Conservation (phyloP, 352 stramenopile species). For the Globisporangium takayamanum region DNA sequence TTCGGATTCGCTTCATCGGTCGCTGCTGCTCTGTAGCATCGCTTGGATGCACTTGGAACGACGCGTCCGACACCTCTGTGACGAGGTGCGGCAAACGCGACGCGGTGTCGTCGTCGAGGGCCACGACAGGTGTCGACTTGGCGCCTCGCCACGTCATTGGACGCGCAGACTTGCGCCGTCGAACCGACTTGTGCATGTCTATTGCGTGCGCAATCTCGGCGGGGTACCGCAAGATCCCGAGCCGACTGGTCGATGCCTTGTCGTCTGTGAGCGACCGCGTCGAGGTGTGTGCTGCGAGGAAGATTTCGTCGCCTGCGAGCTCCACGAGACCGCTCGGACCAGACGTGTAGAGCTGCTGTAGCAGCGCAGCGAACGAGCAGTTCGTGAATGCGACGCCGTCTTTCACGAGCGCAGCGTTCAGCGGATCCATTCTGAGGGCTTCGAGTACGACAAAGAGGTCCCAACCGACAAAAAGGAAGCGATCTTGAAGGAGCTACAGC, state of each 20-base stretch:
- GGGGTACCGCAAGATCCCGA: slow-evolving; percentile 7
- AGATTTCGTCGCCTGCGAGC: slow-evolving; percentile 40
- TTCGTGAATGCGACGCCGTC: slow-evolving; percentile 20
- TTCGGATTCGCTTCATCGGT: background rate
- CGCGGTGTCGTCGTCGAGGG: slow-evolving; percentile 5
- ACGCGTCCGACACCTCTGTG: background rate
- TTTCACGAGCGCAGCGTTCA: slow-evolving; percentile 17
- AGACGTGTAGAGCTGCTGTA: slow-evolving; percentile 46
- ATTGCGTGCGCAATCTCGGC: slow-evolving; percentile 11
- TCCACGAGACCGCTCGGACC: slow-evolving; percentile 38
- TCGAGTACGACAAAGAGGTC: slow-evolving; percentile 26
- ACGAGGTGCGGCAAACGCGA: background rate
- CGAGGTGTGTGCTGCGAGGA: slow-evolving; percentile 19
- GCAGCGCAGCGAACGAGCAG: slow-evolving; percentile 28
- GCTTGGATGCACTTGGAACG: background rate
- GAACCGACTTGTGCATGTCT: slow-evolving; percentile 5
- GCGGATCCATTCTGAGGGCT: slow-evolving; percentile 39
- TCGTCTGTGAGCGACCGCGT: background rate
- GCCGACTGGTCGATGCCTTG: background rate
- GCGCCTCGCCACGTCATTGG: background rate
- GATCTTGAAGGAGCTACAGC: slow-evolving; percentile 30
- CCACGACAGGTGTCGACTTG: slow-evolving; percentile 4
- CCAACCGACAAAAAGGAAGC: slow-evolving; percentile 47
- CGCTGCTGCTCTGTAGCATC: background rate
- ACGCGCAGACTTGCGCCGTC: background rate